Evolutionary conservation across 441 rosid species (phyloP).

Genomic region (Eruca vesicaria): DNA sequence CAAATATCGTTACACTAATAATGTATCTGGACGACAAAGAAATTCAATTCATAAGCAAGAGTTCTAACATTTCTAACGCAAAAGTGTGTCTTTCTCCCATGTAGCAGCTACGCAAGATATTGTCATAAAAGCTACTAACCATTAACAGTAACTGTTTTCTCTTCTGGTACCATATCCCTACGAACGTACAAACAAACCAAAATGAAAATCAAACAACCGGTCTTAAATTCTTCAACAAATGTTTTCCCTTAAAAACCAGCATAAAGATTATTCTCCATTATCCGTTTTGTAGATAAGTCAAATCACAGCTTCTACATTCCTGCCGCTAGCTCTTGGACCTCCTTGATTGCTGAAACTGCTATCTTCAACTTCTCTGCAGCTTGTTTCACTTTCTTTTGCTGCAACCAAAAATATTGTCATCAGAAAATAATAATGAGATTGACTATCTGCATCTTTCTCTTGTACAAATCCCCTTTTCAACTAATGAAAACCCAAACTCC

Average conservation of each 20-base stretch:
- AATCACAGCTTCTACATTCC: conserved; percentile 28
- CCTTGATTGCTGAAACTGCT: conserved; percentile 26
- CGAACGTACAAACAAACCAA: conserved; percentile 25
- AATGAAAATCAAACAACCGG: conserved; percentile 14
- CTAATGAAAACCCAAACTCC: too few relatives aligned
- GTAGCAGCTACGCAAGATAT: not conserved
- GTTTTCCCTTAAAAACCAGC: not conserved
- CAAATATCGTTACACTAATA: too few relatives aligned
- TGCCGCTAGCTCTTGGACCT: conserved; percentile 8
- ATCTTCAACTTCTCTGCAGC: conserved; percentile 28
- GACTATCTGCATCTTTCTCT: not conserved
- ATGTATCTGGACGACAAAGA: not conserved
- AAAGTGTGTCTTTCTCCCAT: not conserved
- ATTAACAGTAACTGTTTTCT: conserved; percentile 15
- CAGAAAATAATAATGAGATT: not conserved
- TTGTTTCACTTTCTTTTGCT: conserved; percentile 35
- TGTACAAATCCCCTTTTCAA: too few relatives aligned
- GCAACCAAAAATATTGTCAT: conserved; percentile 1
- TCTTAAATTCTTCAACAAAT: conserved; percentile 22
- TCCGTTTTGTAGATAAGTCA: not conserved
- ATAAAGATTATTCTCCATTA: not conserved
- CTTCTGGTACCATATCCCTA: conserved; percentile 10
- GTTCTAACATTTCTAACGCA: not conserved
- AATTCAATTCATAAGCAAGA: not conserved
- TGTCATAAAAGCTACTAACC: not conserved